These are phyloP conservation scores for Dioscorea alata DNA, from an alignment of 106 monocot genomes.

Conservation along the genomic window DNA sequence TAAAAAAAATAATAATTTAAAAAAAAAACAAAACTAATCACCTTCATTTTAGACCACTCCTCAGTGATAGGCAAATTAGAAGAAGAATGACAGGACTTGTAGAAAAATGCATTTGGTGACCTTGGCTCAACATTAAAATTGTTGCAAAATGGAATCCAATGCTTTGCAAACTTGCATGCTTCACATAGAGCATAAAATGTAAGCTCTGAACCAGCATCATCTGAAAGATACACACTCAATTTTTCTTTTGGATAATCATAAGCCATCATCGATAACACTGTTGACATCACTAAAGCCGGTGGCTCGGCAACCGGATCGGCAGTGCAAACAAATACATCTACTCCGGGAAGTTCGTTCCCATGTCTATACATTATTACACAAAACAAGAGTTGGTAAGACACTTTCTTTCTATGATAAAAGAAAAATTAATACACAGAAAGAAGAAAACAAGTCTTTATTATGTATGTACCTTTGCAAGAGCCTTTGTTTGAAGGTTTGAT, in stretches of 20 bases:
- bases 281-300: not conserved
- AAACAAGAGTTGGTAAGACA: too few relatives aligned
- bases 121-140: constrained; percentile 8
- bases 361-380: not conserved
- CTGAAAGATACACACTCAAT: constrained; percentile 12
- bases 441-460: too few relatives aligned
- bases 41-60: constrained; percentile 6
- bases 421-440: too few relatives aligned
- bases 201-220: constrained; percentile 16
- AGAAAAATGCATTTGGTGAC: constrained; percentile 5
- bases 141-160: constrained; percentile 14
- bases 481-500: constrained; percentile 29
- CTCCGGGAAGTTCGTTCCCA: not conserved
- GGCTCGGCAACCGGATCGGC: constrained; percentile 7
- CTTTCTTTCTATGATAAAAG: too few relatives aligned
- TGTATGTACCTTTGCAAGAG: constrained; percentile 24
- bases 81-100: not conserved
- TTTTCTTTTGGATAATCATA: constrained; percentile 11
- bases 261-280: constrained; percentile 8
- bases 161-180: constrained; percentile 5
- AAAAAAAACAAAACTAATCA: not conserved
- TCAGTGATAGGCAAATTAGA: not conserved
- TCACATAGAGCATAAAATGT: constrained; percentile 13
- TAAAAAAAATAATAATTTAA: too few relatives aligned
- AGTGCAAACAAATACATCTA: constrained; percentile 10